Percentiles rank a stretch among this genome's conserved stretches.
phyloP scores from a whole-genome alignment of 1,139 yeast species.

The Suhomyces bribrorum region DNA sequence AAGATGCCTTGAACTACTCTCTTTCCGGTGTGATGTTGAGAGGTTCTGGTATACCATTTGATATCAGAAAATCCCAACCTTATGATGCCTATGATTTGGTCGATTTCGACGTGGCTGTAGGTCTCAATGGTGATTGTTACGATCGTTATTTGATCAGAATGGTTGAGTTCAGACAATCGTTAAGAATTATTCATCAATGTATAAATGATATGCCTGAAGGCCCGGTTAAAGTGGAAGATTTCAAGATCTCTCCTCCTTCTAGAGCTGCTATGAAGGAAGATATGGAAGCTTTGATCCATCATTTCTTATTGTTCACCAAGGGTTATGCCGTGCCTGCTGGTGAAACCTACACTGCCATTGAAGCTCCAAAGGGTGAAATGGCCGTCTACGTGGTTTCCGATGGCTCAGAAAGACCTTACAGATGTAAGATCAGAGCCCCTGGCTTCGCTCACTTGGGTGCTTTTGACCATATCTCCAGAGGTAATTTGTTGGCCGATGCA shows the following conservation, averaged over 20 bases:
- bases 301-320: conserved; percentile 82
- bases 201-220: conserved; percentile 92
- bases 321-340: conserved; percentile 90
- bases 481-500: conserved; percentile 87
- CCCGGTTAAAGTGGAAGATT: conserved; percentile 89
- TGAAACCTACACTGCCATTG: conserved; percentile 88
- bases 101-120: conserved; percentile 86
- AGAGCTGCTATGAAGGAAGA: conserved; percentile 84
- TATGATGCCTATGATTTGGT: conserved; percentile 87
- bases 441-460: conserved; percentile 91
- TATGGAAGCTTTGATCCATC: conserved; percentile 91
- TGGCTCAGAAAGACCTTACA: conserved; percentile 87
- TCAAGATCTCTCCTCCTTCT: conserved; percentile 82
- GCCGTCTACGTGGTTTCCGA: conserved; percentile 88
- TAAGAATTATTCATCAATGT: conserved; percentile 88
- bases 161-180: conserved; percentile 90
- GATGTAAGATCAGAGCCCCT: conserved; percentile 92
- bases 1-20: conserved; percentile 81
- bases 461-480: conserved; percentile 81
- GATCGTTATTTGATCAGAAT: conserved; percentile 86
- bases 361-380: conserved; percentile 97
- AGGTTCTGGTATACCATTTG: conserved; percentile 88
- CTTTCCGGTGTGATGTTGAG: conserved; percentile 88
- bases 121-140: conserved; percentile 86
- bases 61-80: conserved; percentile 83